These are phyloP conservation scores for Volutella citrinella DNA, from an alignment of 2,329 filamentous ascomycete species.

Conservation along the genomic window DNA sequence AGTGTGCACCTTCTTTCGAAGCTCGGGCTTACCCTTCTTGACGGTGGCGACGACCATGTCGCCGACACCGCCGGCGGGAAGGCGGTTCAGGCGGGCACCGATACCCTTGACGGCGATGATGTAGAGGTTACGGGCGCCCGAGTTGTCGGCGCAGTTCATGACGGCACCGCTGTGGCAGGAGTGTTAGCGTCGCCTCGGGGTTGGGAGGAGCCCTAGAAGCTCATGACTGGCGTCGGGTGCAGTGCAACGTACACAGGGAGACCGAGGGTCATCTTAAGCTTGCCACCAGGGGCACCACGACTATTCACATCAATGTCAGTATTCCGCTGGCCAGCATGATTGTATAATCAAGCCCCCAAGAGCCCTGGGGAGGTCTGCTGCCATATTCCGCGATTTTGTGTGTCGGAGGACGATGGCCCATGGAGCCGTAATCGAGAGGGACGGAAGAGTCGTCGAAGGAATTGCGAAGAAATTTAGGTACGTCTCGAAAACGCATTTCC, in stretches of 20 bases:
- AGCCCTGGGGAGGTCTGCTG: too few relatives aligned
- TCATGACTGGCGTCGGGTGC: constrained; percentile 7
- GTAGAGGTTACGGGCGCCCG: constrained; percentile 97
- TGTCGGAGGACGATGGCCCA: too few relatives aligned
- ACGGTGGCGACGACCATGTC: constrained; percentile 99
- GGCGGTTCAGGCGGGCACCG: constrained; percentile 94
- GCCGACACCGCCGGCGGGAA: constrained; percentile 95
- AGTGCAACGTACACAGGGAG: constrained; percentile 83
- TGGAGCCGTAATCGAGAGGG: too few relatives aligned
- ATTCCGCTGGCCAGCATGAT: constrained; percentile 4
- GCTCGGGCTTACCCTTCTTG: constrained; percentile 99
- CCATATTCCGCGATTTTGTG: too few relatives aligned
- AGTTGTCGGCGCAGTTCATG: constrained; percentile 99
- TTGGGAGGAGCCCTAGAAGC: constrained; percentile 9
- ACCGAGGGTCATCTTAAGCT: constrained; percentile 99
- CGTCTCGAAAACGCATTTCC: too few relatives aligned
- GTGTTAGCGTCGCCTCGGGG: too few relatives aligned
- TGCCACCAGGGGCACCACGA: constrained; percentile 96
- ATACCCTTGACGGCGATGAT: constrained; percentile 99
- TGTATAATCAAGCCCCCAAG: too few relatives aligned
- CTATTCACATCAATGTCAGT: constrained; percentile 43
- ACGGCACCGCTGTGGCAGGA: constrained; percentile 76
- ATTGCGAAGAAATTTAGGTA: too few relatives aligned
- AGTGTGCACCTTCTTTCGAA: constrained; percentile 99
- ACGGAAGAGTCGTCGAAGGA: too few relatives aligned